A percentile compares a stretch with the other conserved stretches of the same genome.
These are phyloP conservation scores for Raffaelea albimanens DNA, from an alignment of 2,329 filamentous ascomycete genomes.

Conservation along the genomic window DNA sequence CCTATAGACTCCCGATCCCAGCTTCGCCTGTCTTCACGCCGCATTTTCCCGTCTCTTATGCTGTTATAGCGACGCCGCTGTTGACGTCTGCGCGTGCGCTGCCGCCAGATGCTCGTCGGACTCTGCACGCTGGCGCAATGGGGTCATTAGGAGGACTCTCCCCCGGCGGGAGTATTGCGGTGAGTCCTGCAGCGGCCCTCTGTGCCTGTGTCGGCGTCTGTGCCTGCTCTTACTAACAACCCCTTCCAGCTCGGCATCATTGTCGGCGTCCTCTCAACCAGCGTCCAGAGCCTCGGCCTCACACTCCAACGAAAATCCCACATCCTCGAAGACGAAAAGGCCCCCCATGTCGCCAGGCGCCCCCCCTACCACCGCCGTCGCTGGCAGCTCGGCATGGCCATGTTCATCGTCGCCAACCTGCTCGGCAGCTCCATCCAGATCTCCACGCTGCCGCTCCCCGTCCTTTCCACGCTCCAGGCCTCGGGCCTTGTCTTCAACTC, in stretches of 20 bases:
- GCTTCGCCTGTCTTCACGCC: no score
- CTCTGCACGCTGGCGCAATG: conserved; percentile 43
- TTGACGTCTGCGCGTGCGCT: not conserved
- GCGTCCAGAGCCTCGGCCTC: conserved; percentile 86
- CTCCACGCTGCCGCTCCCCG: conserved; percentile 85
- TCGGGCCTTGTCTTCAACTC: conserved; percentile 98
- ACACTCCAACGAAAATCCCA: conserved; percentile 97
- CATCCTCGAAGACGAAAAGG: conserved; percentile 92
- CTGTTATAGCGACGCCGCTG: no score
- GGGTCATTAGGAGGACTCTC: conserved; percentile 66
- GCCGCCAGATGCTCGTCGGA: conserved; percentile 31
- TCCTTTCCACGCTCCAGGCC: conserved; percentile 89
- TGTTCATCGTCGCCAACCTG: conserved; percentile 93
- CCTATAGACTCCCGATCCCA: no score
- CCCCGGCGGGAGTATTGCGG: conserved; percentile 67
- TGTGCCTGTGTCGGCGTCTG: not conserved
- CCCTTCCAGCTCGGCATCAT: conserved; percentile 69
- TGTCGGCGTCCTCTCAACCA: conserved; percentile 87
- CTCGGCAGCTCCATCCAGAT: conserved; percentile 96
- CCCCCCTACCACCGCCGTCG: conserved; percentile 82
- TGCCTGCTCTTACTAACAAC: not conserved
- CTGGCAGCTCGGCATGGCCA: conserved; percentile 96
- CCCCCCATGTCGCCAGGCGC: conserved; percentile 63
- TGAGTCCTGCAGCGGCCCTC: conserved; percentile 32
- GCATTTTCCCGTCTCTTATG: no score